A percentile compares a stretch with the other conserved stretches of the same genome.
phyloP scores from a whole-genome alignment of 441 rosid genomes.

The Dalechampia spathulata region DNA sequence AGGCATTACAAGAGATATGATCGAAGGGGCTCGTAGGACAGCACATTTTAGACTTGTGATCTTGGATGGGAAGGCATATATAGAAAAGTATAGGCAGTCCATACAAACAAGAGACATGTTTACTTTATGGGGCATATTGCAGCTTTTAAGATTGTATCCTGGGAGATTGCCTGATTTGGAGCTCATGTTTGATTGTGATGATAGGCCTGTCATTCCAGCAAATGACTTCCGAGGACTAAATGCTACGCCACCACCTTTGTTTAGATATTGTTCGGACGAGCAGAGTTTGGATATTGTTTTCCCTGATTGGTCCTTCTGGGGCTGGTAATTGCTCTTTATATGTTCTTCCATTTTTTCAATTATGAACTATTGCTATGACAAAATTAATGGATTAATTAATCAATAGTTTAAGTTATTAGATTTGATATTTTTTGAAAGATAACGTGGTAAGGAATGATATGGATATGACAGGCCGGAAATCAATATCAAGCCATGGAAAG shows the following conservation, averaged over 20 bases:
- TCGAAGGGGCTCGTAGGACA: conserved; percentile 28
- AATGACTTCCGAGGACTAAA: conserved; percentile 17
- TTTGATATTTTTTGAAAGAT: too few relatives aligned
- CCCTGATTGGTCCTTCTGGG: conserved; percentile 75
- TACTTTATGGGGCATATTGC: conserved; percentile 61
- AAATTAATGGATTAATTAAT: too few relatives aligned
- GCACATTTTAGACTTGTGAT: conserved; percentile 42
- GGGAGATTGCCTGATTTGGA: conserved; percentile 55
- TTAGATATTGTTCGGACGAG: conserved; percentile 42
- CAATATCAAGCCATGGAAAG: conserved; percentile 42
- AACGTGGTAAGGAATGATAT: too few relatives aligned
- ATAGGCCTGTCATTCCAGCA: conserved; percentile 33
- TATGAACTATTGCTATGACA: too few relatives aligned
- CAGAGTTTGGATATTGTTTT: conserved; percentile 29
- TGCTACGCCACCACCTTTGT: conserved; percentile 33
- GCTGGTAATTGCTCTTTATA: conserved; percentile 36
- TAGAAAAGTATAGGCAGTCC: conserved; percentile 26
- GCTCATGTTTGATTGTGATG: conserved; percentile 52
- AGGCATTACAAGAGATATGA: conserved; percentile 37
- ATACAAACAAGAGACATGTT: conserved; percentile 54
- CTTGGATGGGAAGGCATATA: conserved; percentile 37
- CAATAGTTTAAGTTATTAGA: too few relatives aligned
- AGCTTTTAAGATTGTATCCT: conserved; percentile 49
- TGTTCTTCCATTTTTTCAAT: too few relatives aligned
- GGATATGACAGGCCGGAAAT: conserved; percentile 36